Conservation (phyloP, 1,284 basidiomycete species). For the Irpex sp. region DNA sequence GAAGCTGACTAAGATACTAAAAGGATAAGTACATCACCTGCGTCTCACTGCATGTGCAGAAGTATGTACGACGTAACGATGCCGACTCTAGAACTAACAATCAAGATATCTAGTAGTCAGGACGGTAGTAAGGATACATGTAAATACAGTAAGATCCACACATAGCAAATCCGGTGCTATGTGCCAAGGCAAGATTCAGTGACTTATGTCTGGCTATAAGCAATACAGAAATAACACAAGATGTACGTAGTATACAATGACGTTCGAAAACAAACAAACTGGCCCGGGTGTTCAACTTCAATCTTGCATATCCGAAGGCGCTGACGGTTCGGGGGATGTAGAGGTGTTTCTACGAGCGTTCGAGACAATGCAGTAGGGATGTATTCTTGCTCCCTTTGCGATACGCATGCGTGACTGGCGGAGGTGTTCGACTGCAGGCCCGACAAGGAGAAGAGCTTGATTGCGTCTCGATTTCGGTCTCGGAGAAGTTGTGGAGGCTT, state of each 20-base stretch:
- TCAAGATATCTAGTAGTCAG: too few relatives aligned
- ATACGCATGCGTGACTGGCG: conserved; percentile 34
- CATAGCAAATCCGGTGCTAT: too few relatives aligned
- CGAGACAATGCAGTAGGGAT: conserved; percentile 45
- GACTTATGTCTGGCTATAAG: neutral
- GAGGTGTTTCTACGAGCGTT: conserved; percentile 3
- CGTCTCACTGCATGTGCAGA: too few relatives aligned
- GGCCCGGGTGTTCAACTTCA: neutral
- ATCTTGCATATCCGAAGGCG: neutral
- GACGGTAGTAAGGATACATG: too few relatives aligned
- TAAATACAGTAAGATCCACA: too few relatives aligned
- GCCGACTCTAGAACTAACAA: too few relatives aligned
- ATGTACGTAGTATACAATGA: neutral
- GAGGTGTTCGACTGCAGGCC: conserved; percentile 26
- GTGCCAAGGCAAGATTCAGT: neutral
- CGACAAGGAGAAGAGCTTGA: conserved; percentile 12
- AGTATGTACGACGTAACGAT: too few relatives aligned
- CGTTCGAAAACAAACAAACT: neutral
- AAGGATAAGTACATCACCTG: too few relatives aligned
- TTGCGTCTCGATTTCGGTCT: conserved; percentile 2
- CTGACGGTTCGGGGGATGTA: neutral
- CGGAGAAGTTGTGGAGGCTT: conserved; percentile 1
- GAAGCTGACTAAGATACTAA: too few relatives aligned
- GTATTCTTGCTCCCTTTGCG: conserved; percentile 43
- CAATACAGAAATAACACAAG: neutral